phyloP scores from a whole-genome alignment of 2,329 filamentous ascomycete genomes.

The Iodosphaeria phyllophila region DNA sequence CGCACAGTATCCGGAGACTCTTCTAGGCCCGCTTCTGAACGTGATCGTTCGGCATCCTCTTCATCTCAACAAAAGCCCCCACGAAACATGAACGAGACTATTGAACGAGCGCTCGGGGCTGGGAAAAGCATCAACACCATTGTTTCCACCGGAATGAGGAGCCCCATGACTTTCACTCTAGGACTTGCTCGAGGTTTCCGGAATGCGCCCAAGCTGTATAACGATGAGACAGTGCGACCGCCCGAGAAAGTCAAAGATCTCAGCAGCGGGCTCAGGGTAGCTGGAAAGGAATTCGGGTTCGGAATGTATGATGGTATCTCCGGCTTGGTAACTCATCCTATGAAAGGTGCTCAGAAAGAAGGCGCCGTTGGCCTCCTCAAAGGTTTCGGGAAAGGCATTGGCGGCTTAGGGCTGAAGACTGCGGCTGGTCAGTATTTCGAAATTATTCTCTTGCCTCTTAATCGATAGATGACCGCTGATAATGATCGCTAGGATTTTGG shows the following conservation, averaged over 20 bases:
- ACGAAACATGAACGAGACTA: constrained; percentile 14
- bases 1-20: no score
- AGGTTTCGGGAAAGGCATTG: constrained; percentile 67
- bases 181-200: constrained; percentile 74
- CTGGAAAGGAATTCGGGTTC: constrained; percentile 58
- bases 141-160: constrained; percentile 55
- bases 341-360: constrained; percentile 47
- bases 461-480: constrained; percentile 1
- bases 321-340: constrained; percentile 62
- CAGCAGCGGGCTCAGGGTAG: constrained; percentile 56
- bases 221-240: constrained; percentile 66
- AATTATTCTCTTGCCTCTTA: not conserved
- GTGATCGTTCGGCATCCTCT: constrained; percentile 1
- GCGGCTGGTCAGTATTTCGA: constrained; percentile 41
- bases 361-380: constrained; percentile 49
- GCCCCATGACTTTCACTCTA: constrained; percentile 70
- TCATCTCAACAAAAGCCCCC: no score
- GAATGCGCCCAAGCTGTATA: constrained; percentile 71
- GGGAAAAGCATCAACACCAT: constrained; percentile 53
- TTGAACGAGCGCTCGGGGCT: constrained; percentile 45
- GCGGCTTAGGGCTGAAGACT: constrained; percentile 68
- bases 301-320: constrained; percentile 70
- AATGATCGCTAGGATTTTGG: constrained; percentile 31
- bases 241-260: constrained; percentile 63
- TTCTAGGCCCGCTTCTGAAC: constrained; percentile 1